Evolutionary conservation across 108 stramenopile genomes (phyloP), one percentile per base, ranked within the genome.

Genomic region (Licmophora abbreviata): DNA sequence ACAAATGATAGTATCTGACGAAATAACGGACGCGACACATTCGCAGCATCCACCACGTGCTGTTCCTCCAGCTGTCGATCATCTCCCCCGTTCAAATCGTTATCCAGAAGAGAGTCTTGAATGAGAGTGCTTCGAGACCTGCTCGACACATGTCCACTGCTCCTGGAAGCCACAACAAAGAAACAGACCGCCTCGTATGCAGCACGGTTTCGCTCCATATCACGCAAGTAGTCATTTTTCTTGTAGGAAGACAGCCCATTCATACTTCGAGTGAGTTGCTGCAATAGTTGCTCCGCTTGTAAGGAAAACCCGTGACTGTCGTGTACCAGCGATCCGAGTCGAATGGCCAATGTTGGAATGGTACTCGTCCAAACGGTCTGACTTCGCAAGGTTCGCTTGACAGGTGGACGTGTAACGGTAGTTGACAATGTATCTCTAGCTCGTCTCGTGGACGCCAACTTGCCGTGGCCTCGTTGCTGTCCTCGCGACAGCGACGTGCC

Each of bases 111-210:
- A n/a, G n/a, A n/a, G n/a, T n/a, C n/a, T n/a, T n/a, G n/a, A n/a
- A n/a, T n/a, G n/a, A n/a, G n/a, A n/a, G n/a, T n/a, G n/a, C n/a
- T n/a, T n/a, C n/a, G n/a, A n/a, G n/a, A n/a, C n/a, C n/a, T n/a
- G n/a, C n/a, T n/a, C n/a, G n/a, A n/a, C n/a, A n/a, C n/a, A n/a
- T n/a, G n/a, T n/a, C n/a, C n/a, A n/a, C n/a, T n/a, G n/a, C n/a
- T n/a, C n/a, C n/a, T n/a, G n/a, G n/a, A n/a, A n/a, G n/a, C n/a
- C n/a, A 73, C 67, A 8, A 77, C 26, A 40, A 54, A 80, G 51
- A 80, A 77, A 38, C 82, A 84, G 1, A 64, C 78, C 0, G 78
- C 76, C 40, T 84, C 82, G 50, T 84, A 84, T 30, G 54, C 69
- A 1, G 41, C 20, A 31, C 30, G 42, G 44, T 66, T 38, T 9